Conservation (phyloP, 495 filamentous ascomycete genomes). For the Xylaria longipes region DNA sequence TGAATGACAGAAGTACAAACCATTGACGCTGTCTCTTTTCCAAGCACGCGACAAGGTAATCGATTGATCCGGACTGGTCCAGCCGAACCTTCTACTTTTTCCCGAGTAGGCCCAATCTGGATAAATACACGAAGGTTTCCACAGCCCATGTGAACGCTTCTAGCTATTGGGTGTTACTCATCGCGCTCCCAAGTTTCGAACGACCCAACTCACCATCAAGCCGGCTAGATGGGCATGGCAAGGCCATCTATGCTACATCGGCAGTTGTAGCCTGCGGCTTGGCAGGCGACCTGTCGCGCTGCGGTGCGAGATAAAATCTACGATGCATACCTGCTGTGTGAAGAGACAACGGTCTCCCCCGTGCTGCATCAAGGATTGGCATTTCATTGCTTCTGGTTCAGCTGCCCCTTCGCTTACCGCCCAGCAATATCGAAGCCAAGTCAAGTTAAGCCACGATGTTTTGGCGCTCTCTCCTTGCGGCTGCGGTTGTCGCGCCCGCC, state of each 20-base stretch:
- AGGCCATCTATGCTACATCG: slow-evolving; percentile 31
- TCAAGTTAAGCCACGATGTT: slow-evolving; percentile 36
- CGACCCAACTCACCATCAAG: slow-evolving; percentile 6
- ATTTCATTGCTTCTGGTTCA: slow-evolving; percentile 20
- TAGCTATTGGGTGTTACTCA: slow-evolving; percentile 13
- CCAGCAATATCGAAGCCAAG: slow-evolving; percentile 22
- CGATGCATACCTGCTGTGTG: slow-evolving; percentile 16
- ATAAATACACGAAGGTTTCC: slow-evolving; percentile 23
- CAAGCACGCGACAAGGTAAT: slow-evolving; percentile 1
- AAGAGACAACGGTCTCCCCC: slow-evolving; percentile 3
- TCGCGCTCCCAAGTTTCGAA: background rate
- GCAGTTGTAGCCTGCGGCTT: slow-evolving; percentile 36
- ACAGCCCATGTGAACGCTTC: background rate
- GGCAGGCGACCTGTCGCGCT: slow-evolving; percentile 24
- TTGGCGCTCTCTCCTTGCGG: slow-evolving; percentile 36
- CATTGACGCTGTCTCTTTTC: background rate
- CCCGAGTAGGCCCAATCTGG: slow-evolving; percentile 21
- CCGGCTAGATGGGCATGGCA: slow-evolving; percentile 15
- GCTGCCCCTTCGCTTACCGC: slow-evolving; percentile 21
- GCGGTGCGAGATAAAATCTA: slow-evolving; percentile 35
- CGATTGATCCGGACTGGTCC: slow-evolving; percentile 9
- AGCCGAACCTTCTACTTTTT: slow-evolving; percentile 19
- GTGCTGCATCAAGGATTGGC: slow-evolving; percentile 20
- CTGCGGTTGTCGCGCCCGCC: slow-evolving; percentile 36
- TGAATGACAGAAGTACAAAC: background rate